These are phyloP conservation scores for Bretschneidera sinensis DNA, from an alignment of 345 rosid species.

Conservation along the genomic window DNA sequence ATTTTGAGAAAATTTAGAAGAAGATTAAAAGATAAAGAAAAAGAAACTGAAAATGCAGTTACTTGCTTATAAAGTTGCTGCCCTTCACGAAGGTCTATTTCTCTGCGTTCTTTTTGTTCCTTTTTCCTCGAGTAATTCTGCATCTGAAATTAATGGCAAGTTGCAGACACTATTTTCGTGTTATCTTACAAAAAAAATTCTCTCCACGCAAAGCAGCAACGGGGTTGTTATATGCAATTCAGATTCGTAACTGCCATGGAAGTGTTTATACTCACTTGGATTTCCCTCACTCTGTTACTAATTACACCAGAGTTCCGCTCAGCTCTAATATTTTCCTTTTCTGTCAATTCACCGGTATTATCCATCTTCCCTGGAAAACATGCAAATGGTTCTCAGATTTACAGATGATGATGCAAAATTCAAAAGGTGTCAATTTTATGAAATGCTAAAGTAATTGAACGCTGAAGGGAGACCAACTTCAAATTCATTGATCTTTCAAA, in stretches of 20 bases:
- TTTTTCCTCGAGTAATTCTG: slow-evolving; percentile 67
- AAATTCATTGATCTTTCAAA: too few species aligned
- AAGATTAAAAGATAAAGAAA: neutral
- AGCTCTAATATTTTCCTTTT: slow-evolving; percentile 88
- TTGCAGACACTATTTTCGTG: slow-evolving; percentile 10
- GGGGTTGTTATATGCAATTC: neutral
- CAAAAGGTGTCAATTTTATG: neutral
- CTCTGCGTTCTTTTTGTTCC: slow-evolving; percentile 70
- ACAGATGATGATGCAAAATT: neutral
- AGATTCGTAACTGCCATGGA: neutral
- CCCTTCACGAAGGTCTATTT: slow-evolving; percentile 80
- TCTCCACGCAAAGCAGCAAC: neutral
- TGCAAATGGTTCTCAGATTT: neutral
- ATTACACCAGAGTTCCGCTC: slow-evolving; percentile 90
- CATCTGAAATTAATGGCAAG: slow-evolving; percentile 45
- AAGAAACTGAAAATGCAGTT: neutral
- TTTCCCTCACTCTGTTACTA: slow-evolving; percentile 78
- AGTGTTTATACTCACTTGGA: slow-evolving; percentile 54
- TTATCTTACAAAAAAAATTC: neutral
- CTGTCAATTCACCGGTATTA: slow-evolving; percentile 64
- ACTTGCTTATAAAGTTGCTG: slow-evolving; percentile 66
- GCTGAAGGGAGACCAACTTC: neutral
- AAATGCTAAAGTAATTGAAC: too few species aligned
- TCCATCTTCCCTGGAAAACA: slow-evolving; percentile 58
- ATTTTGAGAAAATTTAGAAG: too few species aligned